Conservation (phyloP, 2,329 filamentous ascomycete genomes). For the Ceratocystis ficicola region DNA sequence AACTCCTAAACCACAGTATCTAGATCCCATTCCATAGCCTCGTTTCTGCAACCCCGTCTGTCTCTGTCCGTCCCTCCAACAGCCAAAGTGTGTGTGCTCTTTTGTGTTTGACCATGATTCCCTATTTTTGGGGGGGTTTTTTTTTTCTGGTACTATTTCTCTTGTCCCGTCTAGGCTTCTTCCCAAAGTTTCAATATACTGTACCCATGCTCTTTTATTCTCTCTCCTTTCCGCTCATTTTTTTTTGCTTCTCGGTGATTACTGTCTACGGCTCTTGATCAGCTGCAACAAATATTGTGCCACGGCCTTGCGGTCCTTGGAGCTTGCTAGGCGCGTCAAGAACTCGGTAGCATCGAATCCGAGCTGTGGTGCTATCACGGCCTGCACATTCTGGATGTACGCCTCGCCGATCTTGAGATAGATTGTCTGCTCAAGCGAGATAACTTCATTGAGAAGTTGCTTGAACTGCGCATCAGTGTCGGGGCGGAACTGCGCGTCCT, state of each 20-base stretch:
- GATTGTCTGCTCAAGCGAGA: constrained; percentile 74
- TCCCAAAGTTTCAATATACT: constrained; percentile 10
- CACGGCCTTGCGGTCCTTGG: constrained; percentile 48
- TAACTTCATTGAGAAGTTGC: constrained; percentile 79
- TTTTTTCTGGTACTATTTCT: neutral
- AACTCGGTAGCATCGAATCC: constrained; percentile 52
- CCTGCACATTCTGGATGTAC: constrained; percentile 60
- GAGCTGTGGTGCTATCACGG: constrained; percentile 50
- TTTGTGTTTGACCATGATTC: constrained; percentile 3
- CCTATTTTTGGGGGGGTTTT: neutral
- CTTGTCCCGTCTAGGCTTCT: neutral
- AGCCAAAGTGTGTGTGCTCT: neutral
- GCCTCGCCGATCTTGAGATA: constrained; percentile 77
- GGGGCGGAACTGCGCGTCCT: constrained; percentile 65
- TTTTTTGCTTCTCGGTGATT: constrained; percentile 15
- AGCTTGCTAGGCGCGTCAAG: constrained; percentile 45
- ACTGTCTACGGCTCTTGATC: constrained; percentile 36
- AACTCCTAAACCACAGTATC: constrained; percentile 15
- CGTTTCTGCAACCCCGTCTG: neutral
- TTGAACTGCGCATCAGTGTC: constrained; percentile 73
- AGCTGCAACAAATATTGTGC: constrained; percentile 51
- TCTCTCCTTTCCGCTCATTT: neutral
- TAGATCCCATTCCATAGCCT: neutral
- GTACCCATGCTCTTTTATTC: constrained; percentile 1
- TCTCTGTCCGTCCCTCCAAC: neutral